Evolutionary conservation across 768 basidiomycete genomes (phyloP).

Genomic region (Melanogaster broomeanus): DNA sequence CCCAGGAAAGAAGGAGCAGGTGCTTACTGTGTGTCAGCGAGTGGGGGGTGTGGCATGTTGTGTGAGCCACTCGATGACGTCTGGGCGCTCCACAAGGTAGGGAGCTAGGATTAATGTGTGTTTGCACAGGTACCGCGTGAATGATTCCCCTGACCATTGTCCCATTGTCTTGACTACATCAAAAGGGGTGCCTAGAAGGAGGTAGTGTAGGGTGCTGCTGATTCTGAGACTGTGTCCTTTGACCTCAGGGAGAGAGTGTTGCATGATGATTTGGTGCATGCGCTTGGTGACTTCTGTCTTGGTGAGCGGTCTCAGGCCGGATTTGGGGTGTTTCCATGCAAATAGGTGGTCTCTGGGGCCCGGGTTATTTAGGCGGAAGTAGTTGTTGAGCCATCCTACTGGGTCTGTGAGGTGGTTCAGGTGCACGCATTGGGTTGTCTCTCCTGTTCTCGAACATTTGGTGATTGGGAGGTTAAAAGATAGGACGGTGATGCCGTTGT

Average conservation of each 20-base stretch:
- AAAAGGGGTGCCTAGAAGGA: slow-evolving; percentile 27
- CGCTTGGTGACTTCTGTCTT: background rate
- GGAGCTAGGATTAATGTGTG: slow-evolving; percentile 29
- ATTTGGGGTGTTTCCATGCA: background rate
- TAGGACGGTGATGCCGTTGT: background rate
- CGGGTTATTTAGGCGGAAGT: background rate
- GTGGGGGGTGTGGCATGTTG: too few species aligned
- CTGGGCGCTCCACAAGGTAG: too few species aligned
- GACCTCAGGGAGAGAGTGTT: background rate
- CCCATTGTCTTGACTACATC: slow-evolving; percentile 34
- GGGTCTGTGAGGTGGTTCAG: background rate
- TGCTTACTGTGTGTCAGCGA: too few species aligned
- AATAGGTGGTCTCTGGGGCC: background rate
- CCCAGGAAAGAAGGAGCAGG: too few species aligned
- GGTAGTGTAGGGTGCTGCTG: slow-evolving; percentile 26
- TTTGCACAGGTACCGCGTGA: slow-evolving; percentile 27
- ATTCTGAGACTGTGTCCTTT: slow-evolving; percentile 32
- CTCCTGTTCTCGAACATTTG: background rate
- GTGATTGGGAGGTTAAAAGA: background rate
- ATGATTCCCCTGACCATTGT: slow-evolving; percentile 34
- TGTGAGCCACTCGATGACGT: too few species aligned
- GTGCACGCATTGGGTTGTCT: background rate
- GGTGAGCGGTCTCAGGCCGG: background rate
- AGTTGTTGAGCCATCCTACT: background rate
- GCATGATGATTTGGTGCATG: background rate